These are phyloP conservation scores for Persicaria maculosa DNA, from an alignment of 148 eudicot species.

Conservation along the genomic window DNA sequence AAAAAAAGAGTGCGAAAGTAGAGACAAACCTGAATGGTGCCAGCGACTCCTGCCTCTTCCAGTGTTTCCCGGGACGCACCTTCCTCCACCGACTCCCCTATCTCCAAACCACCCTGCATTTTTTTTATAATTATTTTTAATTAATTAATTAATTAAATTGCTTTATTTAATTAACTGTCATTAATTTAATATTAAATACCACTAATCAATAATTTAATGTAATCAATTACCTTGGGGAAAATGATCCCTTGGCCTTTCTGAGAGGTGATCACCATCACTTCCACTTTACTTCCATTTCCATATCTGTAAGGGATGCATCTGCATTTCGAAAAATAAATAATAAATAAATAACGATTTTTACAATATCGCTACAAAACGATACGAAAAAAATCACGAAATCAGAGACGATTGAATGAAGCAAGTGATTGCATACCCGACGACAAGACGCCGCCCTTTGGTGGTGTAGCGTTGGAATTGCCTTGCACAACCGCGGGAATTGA, in stretches of 20 bases:
- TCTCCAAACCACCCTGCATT: constrained; percentile 69
- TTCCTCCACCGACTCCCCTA: constrained; percentile 54
- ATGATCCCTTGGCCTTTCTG: constrained; percentile 52
- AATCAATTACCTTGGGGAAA: constrained; percentile 56
- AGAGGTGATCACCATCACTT: constrained; percentile 55
- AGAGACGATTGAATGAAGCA: not conserved
- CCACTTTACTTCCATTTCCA: constrained; percentile 20
- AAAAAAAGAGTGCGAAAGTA: not conserved
- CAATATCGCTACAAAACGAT: too few relatives aligned
- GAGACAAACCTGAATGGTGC: constrained; percentile 33
- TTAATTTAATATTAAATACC: not conserved
- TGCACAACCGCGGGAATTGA: constrained; percentile 32
- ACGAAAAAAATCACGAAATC: not conserved
- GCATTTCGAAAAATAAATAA: not conserved
- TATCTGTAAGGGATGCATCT: constrained; percentile 26
- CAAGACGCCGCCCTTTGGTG: constrained; percentile 33
- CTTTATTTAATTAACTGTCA: not conserved
- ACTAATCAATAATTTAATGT: not conserved
- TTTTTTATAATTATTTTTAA: not conserved
- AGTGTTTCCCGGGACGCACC: constrained; percentile 53
- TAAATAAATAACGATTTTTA: not conserved
- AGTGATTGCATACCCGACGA: constrained; percentile 33
- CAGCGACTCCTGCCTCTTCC: constrained; percentile 70
- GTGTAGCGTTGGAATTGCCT: constrained; percentile 45
- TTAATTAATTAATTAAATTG: not conserved